phyloP scores from a whole-genome alignment of 2,329 filamentous ascomycete species.

The Apiospora koreana region DNA sequence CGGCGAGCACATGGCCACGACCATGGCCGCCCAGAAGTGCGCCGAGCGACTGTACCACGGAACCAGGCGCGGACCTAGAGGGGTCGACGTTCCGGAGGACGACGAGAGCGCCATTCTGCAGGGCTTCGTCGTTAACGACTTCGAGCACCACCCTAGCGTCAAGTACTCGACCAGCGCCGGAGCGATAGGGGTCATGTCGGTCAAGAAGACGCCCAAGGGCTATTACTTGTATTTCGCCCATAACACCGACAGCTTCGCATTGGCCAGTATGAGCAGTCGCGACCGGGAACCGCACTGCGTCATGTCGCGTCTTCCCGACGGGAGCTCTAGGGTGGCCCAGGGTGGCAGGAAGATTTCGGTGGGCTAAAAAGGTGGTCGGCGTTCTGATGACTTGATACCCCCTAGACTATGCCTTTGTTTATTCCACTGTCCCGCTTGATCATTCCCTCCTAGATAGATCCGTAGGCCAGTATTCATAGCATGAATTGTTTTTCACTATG shows the following conservation, averaged over 20 bases:
- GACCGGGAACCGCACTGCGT: constrained; percentile 77
- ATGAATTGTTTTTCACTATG: not conserved
- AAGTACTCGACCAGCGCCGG: constrained; percentile 76
- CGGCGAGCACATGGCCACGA: constrained; percentile 97
- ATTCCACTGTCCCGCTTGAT: not conserved
- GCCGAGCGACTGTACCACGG: constrained; percentile 81
- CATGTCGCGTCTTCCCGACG: constrained; percentile 74
- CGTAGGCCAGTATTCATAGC: not conserved
- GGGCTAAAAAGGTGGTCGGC: constrained; percentile 18
- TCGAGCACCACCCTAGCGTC: constrained; percentile 90
- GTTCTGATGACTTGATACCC: not conserved
- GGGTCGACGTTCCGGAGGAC: constrained; percentile 64
- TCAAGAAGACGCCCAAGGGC: constrained; percentile 79
- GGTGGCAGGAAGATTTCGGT: constrained; percentile 53
- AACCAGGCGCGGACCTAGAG: constrained; percentile 60
- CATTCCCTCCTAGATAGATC: not conserved
- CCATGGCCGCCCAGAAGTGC: constrained; percentile 84
- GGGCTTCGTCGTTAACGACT: constrained; percentile 82
- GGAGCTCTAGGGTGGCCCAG: constrained; percentile 49
- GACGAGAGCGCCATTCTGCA: constrained; percentile 77
- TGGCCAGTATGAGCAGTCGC: constrained; percentile 84
- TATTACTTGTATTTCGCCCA: constrained; percentile 91
- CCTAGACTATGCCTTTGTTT: not conserved
- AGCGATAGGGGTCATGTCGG: constrained; percentile 86
- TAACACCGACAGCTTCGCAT: constrained; percentile 86